A percentile compares a stretch with the other conserved stretches of the same genome.
phyloP scores from a whole-genome alignment of 108 stramenopile genomes.

The Mediolabrus comicus region DNA sequence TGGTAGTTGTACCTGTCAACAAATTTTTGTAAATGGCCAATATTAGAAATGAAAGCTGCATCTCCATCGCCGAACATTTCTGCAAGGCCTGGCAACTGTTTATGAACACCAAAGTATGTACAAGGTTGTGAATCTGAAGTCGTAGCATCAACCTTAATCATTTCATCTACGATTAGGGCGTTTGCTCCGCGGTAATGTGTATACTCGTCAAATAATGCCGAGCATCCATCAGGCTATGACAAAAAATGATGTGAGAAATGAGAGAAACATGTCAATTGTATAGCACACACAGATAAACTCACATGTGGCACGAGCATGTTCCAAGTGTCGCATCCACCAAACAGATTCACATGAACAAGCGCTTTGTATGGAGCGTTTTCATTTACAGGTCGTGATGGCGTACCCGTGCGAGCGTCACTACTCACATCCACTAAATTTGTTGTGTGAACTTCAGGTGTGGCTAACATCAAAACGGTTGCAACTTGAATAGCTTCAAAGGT shows the following conservation, averaged over 20 bases:
- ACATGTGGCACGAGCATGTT: constrained; percentile 36
- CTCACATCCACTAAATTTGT: constrained; percentile 1
- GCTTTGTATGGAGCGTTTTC: constrained; percentile 23
- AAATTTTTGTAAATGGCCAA: constrained; percentile 19
- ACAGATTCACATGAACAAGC: constrained; percentile 18
- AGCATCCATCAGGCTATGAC: constrained; percentile 7
- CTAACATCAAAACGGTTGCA: constrained; percentile 8
- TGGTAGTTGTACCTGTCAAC: constrained; percentile 15
- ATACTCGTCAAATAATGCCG: constrained; percentile 25
- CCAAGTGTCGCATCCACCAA: constrained; percentile 38
- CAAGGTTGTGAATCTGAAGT: constrained; percentile 47
- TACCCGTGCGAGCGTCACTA: neutral
- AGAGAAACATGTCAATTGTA: no score
- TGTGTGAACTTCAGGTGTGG: constrained; percentile 22
- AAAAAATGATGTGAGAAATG: no score
- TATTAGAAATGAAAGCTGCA: constrained; percentile 18
- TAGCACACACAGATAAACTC: no score
- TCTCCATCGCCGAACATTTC: constrained; percentile 43
- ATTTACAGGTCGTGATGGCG: neutral
- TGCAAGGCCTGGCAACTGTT: constrained; percentile 5
- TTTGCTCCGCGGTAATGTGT: neutral
- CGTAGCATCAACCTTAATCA: constrained; percentile 33
- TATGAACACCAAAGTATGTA: constrained; percentile 47
- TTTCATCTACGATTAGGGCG: neutral
- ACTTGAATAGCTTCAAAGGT: constrained; percentile 4